Conservation (phyloP, 805 yeast genomes). For the Torulaspora maleeae region DNA sequence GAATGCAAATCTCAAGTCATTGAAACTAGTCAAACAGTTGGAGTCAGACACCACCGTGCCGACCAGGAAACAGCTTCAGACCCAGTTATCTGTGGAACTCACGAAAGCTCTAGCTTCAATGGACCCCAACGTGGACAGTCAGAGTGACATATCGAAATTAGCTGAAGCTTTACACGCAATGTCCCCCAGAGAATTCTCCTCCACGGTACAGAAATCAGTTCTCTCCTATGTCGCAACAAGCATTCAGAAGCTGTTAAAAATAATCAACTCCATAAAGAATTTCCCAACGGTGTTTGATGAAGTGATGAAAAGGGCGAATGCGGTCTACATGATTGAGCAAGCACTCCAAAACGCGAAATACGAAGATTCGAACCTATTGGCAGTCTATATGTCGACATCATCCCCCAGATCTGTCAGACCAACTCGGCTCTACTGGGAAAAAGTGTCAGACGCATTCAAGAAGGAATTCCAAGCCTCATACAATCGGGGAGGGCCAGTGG, state of each 20-base stretch:
- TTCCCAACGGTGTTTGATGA: conserved; percentile 25
- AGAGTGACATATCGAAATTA: conserved; percentile 10
- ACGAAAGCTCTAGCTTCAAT: conserved; percentile 16
- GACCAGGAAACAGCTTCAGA: conserved; percentile 23
- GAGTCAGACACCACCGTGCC: conserved; percentile 20
- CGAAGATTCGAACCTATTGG: conserved; percentile 18
- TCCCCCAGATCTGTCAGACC: conserved; percentile 16
- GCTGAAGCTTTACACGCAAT: conserved; percentile 18
- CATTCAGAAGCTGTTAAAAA: conserved; percentile 23
- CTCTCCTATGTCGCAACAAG: conserved; percentile 17
- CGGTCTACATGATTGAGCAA: conserved; percentile 17
- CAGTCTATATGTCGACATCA: conserved; percentile 19
- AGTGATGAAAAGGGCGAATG: conserved; percentile 15
- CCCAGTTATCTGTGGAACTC: conserved; percentile 15
- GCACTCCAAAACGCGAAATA: conserved; percentile 16
- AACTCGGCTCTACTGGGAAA: conserved; percentile 28
- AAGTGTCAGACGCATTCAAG: conserved; percentile 24
- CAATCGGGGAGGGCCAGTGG: conserved; percentile 37
- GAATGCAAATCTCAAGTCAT: conserved; percentile 27
- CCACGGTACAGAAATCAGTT: conserved; percentile 24
- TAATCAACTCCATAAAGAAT: conserved; percentile 30
- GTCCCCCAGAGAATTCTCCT: conserved; percentile 25
- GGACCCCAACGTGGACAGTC: conserved; percentile 9
- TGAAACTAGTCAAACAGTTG: conserved; percentile 26
- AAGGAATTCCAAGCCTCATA: conserved; percentile 32